Base-by-base conservation (phyloP, 805 yeast species). In the Candida sakaeoensis region DNA sequence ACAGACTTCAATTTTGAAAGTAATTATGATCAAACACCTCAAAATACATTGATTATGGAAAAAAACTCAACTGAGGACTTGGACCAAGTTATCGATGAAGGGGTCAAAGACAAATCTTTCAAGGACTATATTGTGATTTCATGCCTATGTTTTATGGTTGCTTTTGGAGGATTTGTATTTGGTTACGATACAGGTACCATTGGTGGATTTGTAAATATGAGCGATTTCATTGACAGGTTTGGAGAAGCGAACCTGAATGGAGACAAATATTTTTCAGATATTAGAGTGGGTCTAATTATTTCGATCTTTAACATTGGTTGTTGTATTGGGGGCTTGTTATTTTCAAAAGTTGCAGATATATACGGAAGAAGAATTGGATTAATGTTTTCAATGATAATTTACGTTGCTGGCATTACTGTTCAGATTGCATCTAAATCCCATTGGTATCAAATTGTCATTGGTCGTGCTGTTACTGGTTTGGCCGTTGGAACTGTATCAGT, bases 131-230 rank as follows among this genome's bases (percentile, higher is more conserved):
- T 57, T 6, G 48, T 58, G 16, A 60, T 65, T 53, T 37, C 63
- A 60, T 21, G 59, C 9, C 61, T 65, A 42, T 79, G 87, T 60
- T 50, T 70, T n/a, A 51, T 76, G 39, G 76, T 82, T 48, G 85
- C 87, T 23, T 82, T 82, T 47, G 88, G 87, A 65, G 90, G 89
- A 34, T 82, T 78, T 56, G 81, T 82, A 33, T 82, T 80, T 53
- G 89, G 89, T 44, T 82, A 82, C 74, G 89, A 82, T 66, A 82
- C 86, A 37, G 89, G 88, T 66, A 80, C 88, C 47, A 76, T 81
- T 59, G 79, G 85, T 29, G 87, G 87, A 49, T 78, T 82, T 52
- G 78, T 80, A 36, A 77, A 77, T 55, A 77, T 81, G 80, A 51
- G 67, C n/a, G 78, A 79, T 46, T 82, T 74, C 59, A 54, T 62